These are phyloP conservation scores for Malus hybrid DNA, from an alignment of 331 rosid species.

Conservation along the genomic window DNA sequence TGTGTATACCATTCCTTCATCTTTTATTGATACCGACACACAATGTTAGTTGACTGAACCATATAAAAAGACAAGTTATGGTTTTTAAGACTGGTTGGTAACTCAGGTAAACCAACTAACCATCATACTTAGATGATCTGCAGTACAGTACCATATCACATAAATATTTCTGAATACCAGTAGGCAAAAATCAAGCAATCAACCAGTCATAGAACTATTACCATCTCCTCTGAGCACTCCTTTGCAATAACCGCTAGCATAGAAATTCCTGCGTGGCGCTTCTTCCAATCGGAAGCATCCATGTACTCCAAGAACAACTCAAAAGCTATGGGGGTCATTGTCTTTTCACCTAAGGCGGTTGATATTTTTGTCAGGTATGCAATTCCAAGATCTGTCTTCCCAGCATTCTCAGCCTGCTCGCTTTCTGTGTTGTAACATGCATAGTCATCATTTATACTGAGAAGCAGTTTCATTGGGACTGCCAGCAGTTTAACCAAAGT, in stretches of 20 bases:
- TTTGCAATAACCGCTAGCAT: slow-evolving; percentile 4
- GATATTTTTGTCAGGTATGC: background rate
- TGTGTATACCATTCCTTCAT: background rate
- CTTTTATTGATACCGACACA: background rate
- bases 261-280: slow-evolving; percentile 7
- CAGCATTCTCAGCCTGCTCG: background rate
- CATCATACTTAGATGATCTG: background rate
- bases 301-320: background rate
- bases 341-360: slow-evolving; percentile 4
- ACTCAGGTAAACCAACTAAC: background rate
- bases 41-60: background rate
- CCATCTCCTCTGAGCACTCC: slow-evolving; percentile 2
- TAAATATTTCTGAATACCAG: background rate
- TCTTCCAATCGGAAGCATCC: slow-evolving; percentile 5
- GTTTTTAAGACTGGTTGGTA: too few relatives aligned
- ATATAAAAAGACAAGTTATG: background rate
- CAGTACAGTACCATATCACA: background rate
- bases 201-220: background rate
- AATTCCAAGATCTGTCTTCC: background rate
- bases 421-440: background rate
- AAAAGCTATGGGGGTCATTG: background rate
- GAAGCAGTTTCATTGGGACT: slow-evolving; percentile 8
- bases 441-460: background rate
- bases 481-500: background rate
- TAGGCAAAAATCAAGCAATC: background rate